A percentile compares a stretch with the other conserved stretches of the same genome.
Conservation (phyloP, 2,329 filamentous ascomycete genomes). For the Ramularia collo-cygni region DNA sequence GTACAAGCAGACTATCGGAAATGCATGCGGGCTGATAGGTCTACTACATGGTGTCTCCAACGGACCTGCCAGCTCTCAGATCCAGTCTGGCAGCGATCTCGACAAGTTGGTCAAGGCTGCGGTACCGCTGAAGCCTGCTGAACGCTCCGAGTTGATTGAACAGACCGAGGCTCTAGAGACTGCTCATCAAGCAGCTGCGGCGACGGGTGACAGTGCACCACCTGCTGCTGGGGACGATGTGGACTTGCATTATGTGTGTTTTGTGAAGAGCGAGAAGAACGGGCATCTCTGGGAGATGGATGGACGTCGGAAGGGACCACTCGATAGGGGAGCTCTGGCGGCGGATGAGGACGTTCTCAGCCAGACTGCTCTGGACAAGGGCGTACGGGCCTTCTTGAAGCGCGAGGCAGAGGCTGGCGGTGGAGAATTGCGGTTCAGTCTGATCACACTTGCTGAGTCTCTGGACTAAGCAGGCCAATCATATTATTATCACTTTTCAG, state of each 20-base stretch:
- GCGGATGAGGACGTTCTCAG: slow-evolving; percentile 50
- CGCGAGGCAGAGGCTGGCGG: slow-evolving; percentile 48
- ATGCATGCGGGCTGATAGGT: slow-evolving; percentile 87
- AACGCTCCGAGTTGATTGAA: slow-evolving; percentile 70
- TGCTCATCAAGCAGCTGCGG: slow-evolving; percentile 73
- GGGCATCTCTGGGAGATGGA: slow-evolving; percentile 72
- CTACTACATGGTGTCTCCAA: slow-evolving; percentile 78
- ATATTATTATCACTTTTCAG: no score
- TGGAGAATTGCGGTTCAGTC: slow-evolving; percentile 57
- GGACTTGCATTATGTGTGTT: slow-evolving; percentile 95
- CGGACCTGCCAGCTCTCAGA: slow-evolving; percentile 58
- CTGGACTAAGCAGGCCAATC: slow-evolving; percentile 43
- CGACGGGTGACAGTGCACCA: slow-evolving; percentile 68
- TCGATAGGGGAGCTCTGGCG: slow-evolving; percentile 50
- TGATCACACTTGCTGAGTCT: slow-evolving; percentile 52
- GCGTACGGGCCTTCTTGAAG: slow-evolving; percentile 55
- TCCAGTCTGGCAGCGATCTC: slow-evolving; percentile 53
- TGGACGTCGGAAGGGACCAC: slow-evolving; percentile 64
- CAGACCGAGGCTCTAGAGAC: slow-evolving; percentile 65
- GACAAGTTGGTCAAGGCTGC: slow-evolving; percentile 61
- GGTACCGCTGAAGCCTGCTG: slow-evolving; percentile 58
- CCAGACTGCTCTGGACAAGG: slow-evolving; percentile 65
- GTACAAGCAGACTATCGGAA: slow-evolving; percentile 92
- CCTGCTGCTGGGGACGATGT: slow-evolving; percentile 72
- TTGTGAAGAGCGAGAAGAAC: slow-evolving; percentile 68